A percentile compares a stretch with the other conserved stretches of the same genome.
phyloP scores from a whole-genome alignment of 192 early-diverging fungal species.

The Podila verticillata region DNA sequence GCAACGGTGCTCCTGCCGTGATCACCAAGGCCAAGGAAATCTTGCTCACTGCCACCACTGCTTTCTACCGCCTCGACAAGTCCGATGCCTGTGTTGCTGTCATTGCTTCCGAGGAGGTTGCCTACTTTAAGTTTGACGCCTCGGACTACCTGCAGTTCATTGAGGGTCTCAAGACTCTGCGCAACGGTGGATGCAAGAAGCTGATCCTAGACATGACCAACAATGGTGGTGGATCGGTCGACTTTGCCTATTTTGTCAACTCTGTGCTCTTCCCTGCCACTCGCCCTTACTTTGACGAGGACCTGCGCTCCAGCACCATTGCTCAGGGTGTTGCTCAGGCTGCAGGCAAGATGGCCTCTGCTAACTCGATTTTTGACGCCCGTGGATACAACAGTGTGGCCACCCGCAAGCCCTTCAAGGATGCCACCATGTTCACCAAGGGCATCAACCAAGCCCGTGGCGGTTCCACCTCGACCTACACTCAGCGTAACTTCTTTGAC shows the following conservation, averaged over 20 bases:
- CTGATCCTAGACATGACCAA: constrained; percentile 55
- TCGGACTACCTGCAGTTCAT: constrained; percentile 31
- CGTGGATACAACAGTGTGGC: constrained; percentile 13
- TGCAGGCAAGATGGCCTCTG: constrained; percentile 8
- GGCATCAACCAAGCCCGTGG: constrained; percentile 21
- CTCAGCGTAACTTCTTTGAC: constrained; percentile 34
- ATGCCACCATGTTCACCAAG: constrained; percentile 43
- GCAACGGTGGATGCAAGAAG: constrained; percentile 40
- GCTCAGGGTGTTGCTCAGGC: constrained; percentile 31
- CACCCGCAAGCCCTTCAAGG: constrained; percentile 30
- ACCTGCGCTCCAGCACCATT: constrained; percentile 16
- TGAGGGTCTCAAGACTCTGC: constrained; percentile 31
- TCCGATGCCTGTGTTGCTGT: constrained; percentile 46
- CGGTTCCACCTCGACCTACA: constrained; percentile 17
- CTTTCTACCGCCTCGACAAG: constrained; percentile 32
- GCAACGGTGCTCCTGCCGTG: not conserved
- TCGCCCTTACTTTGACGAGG: constrained; percentile 40
- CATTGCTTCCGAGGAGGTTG: constrained; percentile 41
- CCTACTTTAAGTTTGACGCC: constrained; percentile 22
- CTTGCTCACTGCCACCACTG: constrained; percentile 26
- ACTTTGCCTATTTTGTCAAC: constrained; percentile 52
- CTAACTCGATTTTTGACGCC: constrained; percentile 29
- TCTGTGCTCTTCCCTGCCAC: constrained; percentile 41
- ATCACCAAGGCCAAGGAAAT: constrained; percentile 36
- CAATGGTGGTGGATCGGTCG: constrained; percentile 49